Base-by-base conservation (phyloP, 176 grass and related monocot genomes). In the Thalia dealbata region DNA sequence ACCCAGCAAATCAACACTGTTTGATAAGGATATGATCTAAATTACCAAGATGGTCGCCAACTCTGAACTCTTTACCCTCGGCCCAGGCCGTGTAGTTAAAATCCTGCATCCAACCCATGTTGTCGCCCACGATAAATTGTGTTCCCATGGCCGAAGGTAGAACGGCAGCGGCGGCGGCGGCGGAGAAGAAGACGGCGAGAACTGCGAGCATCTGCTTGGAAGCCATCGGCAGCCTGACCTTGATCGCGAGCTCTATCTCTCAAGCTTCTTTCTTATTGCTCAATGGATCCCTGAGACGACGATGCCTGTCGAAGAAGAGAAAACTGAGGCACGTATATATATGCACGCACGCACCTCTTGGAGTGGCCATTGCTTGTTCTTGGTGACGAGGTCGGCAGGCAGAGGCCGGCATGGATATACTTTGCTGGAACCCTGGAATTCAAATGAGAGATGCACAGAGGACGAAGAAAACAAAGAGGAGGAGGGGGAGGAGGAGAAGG, bases 31-130 rank as follows among this genome's bases (percentile, higher is more conserved):
- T n/a, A 38, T 38, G 32, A 38, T 56, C 3, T n/a, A n/a, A 16
- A 41, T 67, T 42, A 67, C 65, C 65, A 8, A 67, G 65, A n/a
- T 71, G 84, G 71, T 90, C 88, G 63, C 88, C 88, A 59, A 82
- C 81, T 15, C 43, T 58, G 75, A 90, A 90, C 67, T 73, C 63
- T 27, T 81, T 86, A n/a, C 45, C 64, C 5, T 60, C 67, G 3
- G 84, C 81, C 84, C 88, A 87, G 0, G 27, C 42, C 3, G 55
- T 30, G 64, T 87, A 87, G 78, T 87, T 64, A 72, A 84, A 73
- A 0, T 21, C 32, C 0, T 68, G 76, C 35, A 0, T 1, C 84
- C 88, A 87, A 21, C 88, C 88, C 1, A 35, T 14, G 0, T 58
- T 50, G 25, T 82, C 84, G 16, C 88, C 88, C 9, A 91, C 82